A percentile compares a stretch with the other conserved stretches of the same genome.
phyloP scores from a whole-genome alignment of 2,329 filamentous ascomycete genomes.

The Sordariomycetes sp. region DNA sequence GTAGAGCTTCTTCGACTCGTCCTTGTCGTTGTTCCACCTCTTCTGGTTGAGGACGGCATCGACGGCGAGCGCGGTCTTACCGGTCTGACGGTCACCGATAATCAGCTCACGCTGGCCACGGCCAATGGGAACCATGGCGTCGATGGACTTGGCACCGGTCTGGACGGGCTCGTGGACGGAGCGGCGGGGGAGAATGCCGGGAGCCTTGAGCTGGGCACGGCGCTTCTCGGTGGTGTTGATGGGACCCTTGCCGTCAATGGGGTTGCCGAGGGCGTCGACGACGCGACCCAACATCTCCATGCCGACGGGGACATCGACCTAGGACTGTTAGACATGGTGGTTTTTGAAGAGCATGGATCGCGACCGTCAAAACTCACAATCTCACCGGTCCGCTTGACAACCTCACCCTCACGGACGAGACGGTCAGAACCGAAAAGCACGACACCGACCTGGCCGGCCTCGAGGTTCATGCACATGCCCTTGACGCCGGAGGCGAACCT shows the following conservation, averaged over 20 bases:
- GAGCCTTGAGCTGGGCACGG: constrained; percentile 98
- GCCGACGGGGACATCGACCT: constrained; percentile 97
- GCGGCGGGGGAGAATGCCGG: constrained; percentile 89
- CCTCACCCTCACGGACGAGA: constrained; percentile 99
- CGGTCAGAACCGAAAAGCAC: constrained; percentile 99
- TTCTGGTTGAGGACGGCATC: constrained; percentile 99
- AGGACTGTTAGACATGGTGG: constrained; percentile 13
- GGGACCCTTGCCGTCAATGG: constrained; percentile 98
- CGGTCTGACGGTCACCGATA: constrained; percentile 99
- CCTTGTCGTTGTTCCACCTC: constrained; percentile 79
- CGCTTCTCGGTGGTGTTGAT: constrained; percentile 83
- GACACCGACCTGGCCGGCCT: constrained; percentile 99
- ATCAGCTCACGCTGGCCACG: constrained; percentile 99
- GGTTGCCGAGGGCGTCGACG: constrained; percentile 95
- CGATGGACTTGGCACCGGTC: constrained; percentile 98
- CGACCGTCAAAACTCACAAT: constrained; percentile 56
- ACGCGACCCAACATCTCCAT: constrained; percentile 91
- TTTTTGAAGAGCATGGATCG: not conserved
- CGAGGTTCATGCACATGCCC: constrained; percentile 99
- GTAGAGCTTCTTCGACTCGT: constrained; percentile 98
- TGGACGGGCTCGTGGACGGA: constrained; percentile 98
- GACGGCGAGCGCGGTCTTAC: constrained; percentile 97
- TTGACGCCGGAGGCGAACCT: constrained; percentile 99
- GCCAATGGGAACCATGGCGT: constrained; percentile 99
- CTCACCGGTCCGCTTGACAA: constrained; percentile 97